A percentile compares a stretch with the other conserved stretches of the same genome.
phyloP scores from a whole-genome alignment of 192 early-diverging fungal genomes.

The Gaertneriomyces sp. region DNA sequence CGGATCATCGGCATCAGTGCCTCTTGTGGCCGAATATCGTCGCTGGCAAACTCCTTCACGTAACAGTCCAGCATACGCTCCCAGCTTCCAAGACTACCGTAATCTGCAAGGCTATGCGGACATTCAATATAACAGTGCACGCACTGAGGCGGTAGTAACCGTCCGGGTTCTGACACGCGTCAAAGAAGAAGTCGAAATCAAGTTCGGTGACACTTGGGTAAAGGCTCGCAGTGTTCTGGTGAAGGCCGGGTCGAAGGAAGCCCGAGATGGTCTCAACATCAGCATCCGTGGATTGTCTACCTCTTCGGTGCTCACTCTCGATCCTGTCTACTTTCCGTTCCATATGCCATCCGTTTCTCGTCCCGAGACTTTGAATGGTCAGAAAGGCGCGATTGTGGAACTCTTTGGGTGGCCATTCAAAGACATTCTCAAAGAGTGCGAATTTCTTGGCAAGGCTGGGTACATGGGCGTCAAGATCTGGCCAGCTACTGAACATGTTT shows the following conservation, averaged over 20 bases:
- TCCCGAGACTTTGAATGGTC: slow-evolving; percentile 22
- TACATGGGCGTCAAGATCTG: slow-evolving; percentile 25
- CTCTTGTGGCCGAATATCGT: not conserved
- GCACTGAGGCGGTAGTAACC: not conserved
- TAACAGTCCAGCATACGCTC: not conserved
- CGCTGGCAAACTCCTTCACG: not conserved
- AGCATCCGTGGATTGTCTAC: not conserved
- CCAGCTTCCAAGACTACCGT: not conserved
- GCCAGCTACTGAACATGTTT: slow-evolving; percentile 24
- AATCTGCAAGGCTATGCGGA: not conserved
- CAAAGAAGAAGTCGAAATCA: not conserved
- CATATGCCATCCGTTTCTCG: not conserved
- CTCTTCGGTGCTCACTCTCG: not conserved
- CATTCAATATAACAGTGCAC: not conserved
- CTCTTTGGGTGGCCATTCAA: slow-evolving; percentile 31
- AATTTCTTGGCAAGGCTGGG: slow-evolving; percentile 26
- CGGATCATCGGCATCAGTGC: too few species aligned
- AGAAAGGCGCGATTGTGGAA: slow-evolving; percentile 36
- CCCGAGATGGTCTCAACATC: not conserved
- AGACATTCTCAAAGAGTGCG: slow-evolving; percentile 26
- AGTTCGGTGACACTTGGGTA: not conserved
- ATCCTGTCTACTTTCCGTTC: not conserved
- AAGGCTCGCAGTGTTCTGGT: not conserved
- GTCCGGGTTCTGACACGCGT: not conserved
- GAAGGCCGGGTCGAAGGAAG: not conserved